Evolutionary conservation across 176 grass and related monocot species (phyloP).

Genomic region (Raddia guianensis): DNA sequence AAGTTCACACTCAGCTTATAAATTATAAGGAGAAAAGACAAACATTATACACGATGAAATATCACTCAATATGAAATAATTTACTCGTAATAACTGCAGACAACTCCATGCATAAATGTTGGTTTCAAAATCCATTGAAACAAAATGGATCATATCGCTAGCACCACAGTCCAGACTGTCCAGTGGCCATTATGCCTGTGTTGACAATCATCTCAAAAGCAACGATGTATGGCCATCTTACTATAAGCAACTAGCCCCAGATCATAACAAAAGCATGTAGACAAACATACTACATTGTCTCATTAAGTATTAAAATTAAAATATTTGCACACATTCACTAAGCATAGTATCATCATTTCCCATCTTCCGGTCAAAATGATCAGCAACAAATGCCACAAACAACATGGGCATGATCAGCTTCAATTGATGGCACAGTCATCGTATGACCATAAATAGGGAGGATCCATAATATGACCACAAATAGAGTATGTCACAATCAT

Average conservation of each 20-base stretch:
- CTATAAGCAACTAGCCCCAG: not conserved
- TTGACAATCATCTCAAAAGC: not conserved
- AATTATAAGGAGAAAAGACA: not conserved
- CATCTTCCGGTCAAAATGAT: not conserved
- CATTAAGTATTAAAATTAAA: not conserved
- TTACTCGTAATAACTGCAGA: not conserved
- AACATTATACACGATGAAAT: not conserved
- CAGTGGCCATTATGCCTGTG: not conserved
- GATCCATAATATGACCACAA: not conserved
- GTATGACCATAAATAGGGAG: not conserved
- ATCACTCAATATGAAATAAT: not conserved
- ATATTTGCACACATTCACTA: not conserved
- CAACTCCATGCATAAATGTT: not conserved
- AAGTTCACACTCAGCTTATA: not conserved
- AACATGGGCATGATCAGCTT: not conserved
- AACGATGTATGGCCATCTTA: not conserved
- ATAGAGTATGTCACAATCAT: not conserved
- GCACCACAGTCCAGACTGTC: not conserved
- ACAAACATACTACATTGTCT: not conserved
- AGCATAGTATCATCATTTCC: not conserved
- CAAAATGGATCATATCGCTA: not conserved
- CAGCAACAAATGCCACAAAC: not conserved
- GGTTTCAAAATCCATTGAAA: not conserved
- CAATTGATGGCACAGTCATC: not conserved
- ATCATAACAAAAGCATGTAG: slow-evolving; percentile 16